Conservation (phyloP, 2,329 filamentous ascomycete species). For the Xylariaceae sp. region DNA sequence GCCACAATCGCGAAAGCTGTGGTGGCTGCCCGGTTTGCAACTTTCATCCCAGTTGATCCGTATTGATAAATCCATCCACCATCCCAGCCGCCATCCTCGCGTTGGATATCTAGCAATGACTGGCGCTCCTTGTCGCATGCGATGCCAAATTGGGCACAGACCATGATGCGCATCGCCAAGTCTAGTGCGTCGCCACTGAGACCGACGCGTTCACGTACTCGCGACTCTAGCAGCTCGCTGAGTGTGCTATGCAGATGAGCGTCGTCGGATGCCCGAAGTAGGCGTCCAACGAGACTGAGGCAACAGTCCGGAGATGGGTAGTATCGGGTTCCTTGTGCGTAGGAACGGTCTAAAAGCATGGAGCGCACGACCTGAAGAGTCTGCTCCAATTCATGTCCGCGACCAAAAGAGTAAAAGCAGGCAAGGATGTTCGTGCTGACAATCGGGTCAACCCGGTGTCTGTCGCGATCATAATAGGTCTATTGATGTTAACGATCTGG, state of each 20-base stretch:
- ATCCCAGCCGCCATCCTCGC: slow-evolving; percentile 34
- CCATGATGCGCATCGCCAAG: slow-evolving; percentile 28
- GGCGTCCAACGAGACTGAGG: not conserved
- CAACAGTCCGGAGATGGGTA: not conserved
- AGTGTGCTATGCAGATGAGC: slow-evolving; percentile 22
- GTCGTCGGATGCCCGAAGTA: not conserved
- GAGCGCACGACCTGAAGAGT: not conserved
- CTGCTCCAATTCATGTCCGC: not conserved
- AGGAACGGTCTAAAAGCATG: not conserved
- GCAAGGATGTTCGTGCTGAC: not conserved
- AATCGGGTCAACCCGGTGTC: not conserved
- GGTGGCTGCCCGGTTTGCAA: slow-evolving; percentile 19
- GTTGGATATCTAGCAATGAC: slow-evolving; percentile 28
- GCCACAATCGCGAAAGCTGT: slow-evolving; percentile 19
- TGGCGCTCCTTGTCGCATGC: slow-evolving; percentile 16
- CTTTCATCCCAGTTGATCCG: slow-evolving; percentile 16
- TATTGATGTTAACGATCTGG: not conserved
- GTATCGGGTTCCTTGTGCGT: not conserved
- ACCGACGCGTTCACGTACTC: slow-evolving; percentile 26
- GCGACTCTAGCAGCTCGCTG: slow-evolving; percentile 21
- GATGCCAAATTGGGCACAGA: slow-evolving; percentile 26
- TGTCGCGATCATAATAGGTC: not conserved
- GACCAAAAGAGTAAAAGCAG: not conserved
- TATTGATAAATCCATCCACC: slow-evolving; percentile 22
- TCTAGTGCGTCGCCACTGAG: slow-evolving; percentile 25